These are phyloP conservation scores for Debaryomycetaceae sp. DNA, from an alignment of 1,139 yeast genomes.

Conservation along the genomic window DNA sequence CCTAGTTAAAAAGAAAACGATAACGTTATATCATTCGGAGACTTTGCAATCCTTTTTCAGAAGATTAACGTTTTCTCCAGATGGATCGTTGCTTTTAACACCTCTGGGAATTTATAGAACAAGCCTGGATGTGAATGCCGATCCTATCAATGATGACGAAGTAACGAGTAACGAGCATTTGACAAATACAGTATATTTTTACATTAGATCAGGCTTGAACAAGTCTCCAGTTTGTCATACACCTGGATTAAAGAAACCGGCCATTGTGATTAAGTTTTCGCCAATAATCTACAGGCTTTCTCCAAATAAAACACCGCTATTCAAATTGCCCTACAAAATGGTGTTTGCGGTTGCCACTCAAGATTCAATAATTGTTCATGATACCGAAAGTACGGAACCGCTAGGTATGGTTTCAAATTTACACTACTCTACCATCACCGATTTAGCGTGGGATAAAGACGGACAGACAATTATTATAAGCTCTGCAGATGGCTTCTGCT, in stretches of 20 bases:
- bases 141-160: constrained; percentile 8
- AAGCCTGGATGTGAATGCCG: constrained; percentile 8
- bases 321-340: constrained; percentile 70
- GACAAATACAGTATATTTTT: constrained; percentile 72
- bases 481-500: constrained; percentile 95
- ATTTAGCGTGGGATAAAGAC: constrained; percentile 76
- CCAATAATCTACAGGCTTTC: constrained; percentile 55
- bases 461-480: constrained; percentile 72
- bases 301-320: constrained; percentile 15
- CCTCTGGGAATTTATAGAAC: constrained; percentile 73
- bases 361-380: constrained; percentile 80
- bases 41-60: constrained; percentile 88
- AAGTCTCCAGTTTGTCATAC: constrained; percentile 71
- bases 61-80: constrained; percentile 81
- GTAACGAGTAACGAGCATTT: constrained; percentile 24
- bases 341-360: constrained; percentile 92
- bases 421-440: constrained; percentile 88
- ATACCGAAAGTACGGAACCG: constrained; percentile 67
- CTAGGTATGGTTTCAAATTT: constrained; percentile 72
- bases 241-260: constrained; percentile 80
- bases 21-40: constrained; percentile 69
- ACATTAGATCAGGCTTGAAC: constrained; percentile 64
- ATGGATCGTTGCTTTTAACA: constrained; percentile 74
- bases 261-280: constrained; percentile 75
- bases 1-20: constrained; percentile 8